These are phyloP conservation scores for Candida succiphila DNA, from an alignment of 805 yeast genomes.

Conservation along the genomic window DNA sequence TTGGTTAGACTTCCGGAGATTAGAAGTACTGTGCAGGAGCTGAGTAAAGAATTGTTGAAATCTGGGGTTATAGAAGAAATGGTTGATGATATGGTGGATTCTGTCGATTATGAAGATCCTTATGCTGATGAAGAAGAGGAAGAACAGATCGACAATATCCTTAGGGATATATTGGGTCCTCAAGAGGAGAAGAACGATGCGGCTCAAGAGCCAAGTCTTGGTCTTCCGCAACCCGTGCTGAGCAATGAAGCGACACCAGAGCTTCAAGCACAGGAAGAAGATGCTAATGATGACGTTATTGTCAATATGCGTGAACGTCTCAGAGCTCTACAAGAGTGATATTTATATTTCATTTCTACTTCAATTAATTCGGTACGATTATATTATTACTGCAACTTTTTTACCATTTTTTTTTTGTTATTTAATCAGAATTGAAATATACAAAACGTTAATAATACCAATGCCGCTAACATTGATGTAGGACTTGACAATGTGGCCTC, in stretches of 20 bases:
- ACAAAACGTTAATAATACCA: conserved; percentile 11
- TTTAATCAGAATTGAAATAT: conserved; percentile 9
- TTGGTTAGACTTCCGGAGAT: conserved; percentile 73
- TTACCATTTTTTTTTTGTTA: too few relatives aligned
- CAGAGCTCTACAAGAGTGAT: conserved; percentile 59
- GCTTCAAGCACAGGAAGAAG: conserved; percentile 22
- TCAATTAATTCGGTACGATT: too few relatives aligned
- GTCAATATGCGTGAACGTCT: conserved; percentile 85
- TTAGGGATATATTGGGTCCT: conserved; percentile 33
- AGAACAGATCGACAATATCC: conserved; percentile 53
- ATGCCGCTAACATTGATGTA: conserved; percentile 14
- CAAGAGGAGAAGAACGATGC: conserved; percentile 21
- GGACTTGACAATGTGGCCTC: too few relatives aligned
- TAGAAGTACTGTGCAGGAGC: conserved; percentile 71
- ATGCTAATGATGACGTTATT: conserved; percentile 64
- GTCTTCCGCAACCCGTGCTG: conserved; percentile 14
- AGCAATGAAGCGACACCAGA: conserved; percentile 10
- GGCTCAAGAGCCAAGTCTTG: conserved; percentile 24
- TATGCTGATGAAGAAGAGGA: conserved; percentile 54
- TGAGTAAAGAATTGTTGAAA: conserved; percentile 79
- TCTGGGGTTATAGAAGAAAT: conserved; percentile 87
- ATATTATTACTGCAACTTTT: too few relatives aligned
- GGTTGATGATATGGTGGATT: conserved; percentile 85
- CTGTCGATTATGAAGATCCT: conserved; percentile 53
- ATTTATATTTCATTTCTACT: background rate